Percentiles rank a stretch among this genome's conserved stretches.
Conservation (phyloP, 768 basidiomycete genomes). For the Leccinum longicurvipes region DNA sequence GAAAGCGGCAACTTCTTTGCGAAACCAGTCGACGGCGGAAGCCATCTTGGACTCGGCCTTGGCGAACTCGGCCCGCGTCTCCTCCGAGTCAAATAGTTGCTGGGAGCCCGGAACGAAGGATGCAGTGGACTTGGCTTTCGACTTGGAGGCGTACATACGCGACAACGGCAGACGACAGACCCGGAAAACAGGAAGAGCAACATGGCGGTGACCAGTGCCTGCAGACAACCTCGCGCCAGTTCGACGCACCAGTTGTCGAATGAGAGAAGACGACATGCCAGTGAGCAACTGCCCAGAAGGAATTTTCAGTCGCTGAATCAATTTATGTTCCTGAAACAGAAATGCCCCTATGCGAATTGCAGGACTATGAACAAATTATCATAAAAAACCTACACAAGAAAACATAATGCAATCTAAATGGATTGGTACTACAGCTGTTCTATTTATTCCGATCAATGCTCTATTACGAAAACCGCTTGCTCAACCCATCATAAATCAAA, state of each 20-base stretch:
- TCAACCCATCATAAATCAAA: slow-evolving; percentile 83
- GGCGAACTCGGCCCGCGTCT: slow-evolving; percentile 55
- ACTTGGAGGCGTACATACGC: slow-evolving; percentile 29
- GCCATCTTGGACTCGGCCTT: slow-evolving; percentile 65
- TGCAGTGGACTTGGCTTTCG: slow-evolving; percentile 47
- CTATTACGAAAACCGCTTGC: slow-evolving; percentile 43
- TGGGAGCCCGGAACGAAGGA: slow-evolving; percentile 67
- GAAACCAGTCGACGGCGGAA: slow-evolving; percentile 65
- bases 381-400: too few relatives aligned
- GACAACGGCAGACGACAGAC: not conserved
- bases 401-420: too few relatives aligned
- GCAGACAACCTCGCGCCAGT: not conserved
- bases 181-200: not conserved
- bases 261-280: slow-evolving; percentile 9
- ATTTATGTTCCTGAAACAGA: not conserved
- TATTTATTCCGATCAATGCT: not conserved
- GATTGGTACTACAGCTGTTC: slow-evolving; percentile 2
- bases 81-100: slow-evolving; percentile 51
- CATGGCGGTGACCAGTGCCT: not conserved
- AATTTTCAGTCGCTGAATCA: not conserved
- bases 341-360: not conserved
- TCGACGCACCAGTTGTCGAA: slow-evolving; percentile 8
- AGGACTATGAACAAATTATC: too few relatives aligned
- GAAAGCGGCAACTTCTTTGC: slow-evolving; percentile 69
- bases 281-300: too few relatives aligned